These are phyloP conservation scores for Chlorella vulgaris DNA, from an alignment of 139 green algal genomes.

Conservation along the genomic window DNA sequence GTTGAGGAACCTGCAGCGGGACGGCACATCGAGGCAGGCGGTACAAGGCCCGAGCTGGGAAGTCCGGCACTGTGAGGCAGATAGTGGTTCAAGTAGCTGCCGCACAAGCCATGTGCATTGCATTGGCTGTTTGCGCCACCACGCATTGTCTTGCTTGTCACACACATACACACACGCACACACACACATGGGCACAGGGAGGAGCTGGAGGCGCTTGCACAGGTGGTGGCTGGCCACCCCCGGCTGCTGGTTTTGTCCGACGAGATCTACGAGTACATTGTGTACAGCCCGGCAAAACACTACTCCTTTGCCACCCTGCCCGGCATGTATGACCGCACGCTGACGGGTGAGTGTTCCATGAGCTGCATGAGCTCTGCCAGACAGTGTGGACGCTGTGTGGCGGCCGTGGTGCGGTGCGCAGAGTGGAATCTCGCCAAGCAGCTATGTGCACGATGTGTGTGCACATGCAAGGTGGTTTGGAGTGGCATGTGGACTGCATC, in stretches of 20 bases:
- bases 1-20: too few relatives aligned
- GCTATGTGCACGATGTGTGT: too few relatives aligned
- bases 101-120: not conserved
- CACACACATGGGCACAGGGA: slow-evolving; percentile 46
- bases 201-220: slow-evolving; percentile 75
- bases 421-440: too few relatives aligned
- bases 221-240: slow-evolving; percentile 85
- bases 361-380: not conserved
- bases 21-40: too few relatives aligned
- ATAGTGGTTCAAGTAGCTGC: not conserved
- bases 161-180: not conserved
- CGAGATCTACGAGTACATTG: slow-evolving; percentile 85
- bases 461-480: too few relatives aligned
- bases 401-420: not conserved
- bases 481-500: too few relatives aligned
- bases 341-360: slow-evolving; percentile 68
- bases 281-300: slow-evolving; percentile 88
- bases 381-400: not conserved
- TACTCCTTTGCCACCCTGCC: slow-evolving; percentile 81
- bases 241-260: slow-evolving; percentile 89
- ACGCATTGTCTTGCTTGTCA: not conserved
- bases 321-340: slow-evolving; percentile 91
- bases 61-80: too few relatives aligned
- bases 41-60: too few relatives aligned
- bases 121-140: not conserved